phyloP scores from a whole-genome alignment of 2,329 filamentous ascomycete species.

The Hyphodiscus sp. region DNA sequence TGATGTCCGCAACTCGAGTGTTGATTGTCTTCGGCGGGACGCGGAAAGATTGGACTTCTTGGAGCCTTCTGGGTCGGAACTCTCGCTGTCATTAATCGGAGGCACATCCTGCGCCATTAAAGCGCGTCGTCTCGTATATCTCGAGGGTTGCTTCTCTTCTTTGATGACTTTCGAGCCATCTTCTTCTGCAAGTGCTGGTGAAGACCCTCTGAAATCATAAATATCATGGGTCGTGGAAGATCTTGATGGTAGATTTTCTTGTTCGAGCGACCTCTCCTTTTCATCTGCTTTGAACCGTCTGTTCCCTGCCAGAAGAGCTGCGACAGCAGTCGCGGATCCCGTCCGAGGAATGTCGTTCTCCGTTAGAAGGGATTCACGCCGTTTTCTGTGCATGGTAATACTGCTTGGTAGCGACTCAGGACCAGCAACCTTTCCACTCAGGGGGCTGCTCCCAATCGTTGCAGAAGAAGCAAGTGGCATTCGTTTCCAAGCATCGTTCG shows the following conservation, averaged over 20 bases:
- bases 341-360: slow-evolving; percentile 16
- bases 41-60: slow-evolving; percentile 9
- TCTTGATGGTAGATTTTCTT: slow-evolving; percentile 13
- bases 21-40: slow-evolving; percentile 25
- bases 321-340: slow-evolving; percentile 21
- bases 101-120: slow-evolving; percentile 12
- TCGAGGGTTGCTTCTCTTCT: slow-evolving; percentile 14
- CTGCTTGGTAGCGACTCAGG: slow-evolving; percentile 20
- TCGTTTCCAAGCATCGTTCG: slow-evolving; percentile 27
- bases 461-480: slow-evolving; percentile 21
- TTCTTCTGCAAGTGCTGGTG: slow-evolving; percentile 16
- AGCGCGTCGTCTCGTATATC: slow-evolving; percentile 22
- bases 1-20: slow-evolving; percentile 19
- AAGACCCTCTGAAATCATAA: slow-evolving; percentile 26
- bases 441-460: slow-evolving; percentile 27
- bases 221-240: slow-evolving; percentile 23
- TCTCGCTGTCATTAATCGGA: slow-evolving; percentile 17
- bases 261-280: slow-evolving; percentile 16
- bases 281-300: slow-evolving; percentile 23
- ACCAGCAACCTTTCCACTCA: slow-evolving; percentile 20
- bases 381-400: slow-evolving; percentile 28
- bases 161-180: slow-evolving; percentile 3
- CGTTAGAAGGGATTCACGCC: slow-evolving; percentile 26
- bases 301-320: slow-evolving; percentile 26
- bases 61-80: slow-evolving; percentile 19